A percentile compares a stretch with the other conserved stretches of the same genome.
Conservation (phyloP, 192 early-diverging fungal species). For the Linderina pennispora region DNA sequence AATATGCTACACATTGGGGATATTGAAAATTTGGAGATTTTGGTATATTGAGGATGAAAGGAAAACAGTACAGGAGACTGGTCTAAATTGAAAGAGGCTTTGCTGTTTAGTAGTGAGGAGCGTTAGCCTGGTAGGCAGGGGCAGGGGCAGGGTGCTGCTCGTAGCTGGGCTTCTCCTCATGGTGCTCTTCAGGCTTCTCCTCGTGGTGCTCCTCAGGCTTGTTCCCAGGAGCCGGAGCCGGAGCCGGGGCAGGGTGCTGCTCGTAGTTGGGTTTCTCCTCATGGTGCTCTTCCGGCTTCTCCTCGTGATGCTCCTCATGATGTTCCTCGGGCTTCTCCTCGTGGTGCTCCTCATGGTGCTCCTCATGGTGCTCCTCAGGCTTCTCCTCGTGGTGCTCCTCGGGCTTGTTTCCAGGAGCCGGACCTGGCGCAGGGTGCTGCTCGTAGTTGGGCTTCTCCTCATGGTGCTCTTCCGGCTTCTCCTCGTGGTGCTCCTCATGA, state of each 20-base stretch:
- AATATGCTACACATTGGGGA: no score
- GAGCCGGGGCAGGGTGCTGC: not conserved
- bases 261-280: not conserved
- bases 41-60: no score
- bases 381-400: no score
- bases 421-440: not conserved
- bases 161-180: slow-evolving; percentile 5
- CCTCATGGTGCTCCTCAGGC: no score
- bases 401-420: not conserved
- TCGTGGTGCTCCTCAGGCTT: not conserved
- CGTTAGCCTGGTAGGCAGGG: slow-evolving; percentile 15
- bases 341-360: no score
- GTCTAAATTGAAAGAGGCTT: not conserved
- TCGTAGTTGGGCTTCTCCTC: not conserved
- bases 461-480: not conserved
- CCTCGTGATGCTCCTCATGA: no score
- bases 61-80: no score
- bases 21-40: no score
- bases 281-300: no score
- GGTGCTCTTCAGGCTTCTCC: not conserved
- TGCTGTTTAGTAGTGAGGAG: slow-evolving; percentile 29
- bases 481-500: not conserved
- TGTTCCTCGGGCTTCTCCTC: no score
- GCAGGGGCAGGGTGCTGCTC: slow-evolving; percentile 3
- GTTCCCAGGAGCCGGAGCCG: not conserved